A percentile compares a stretch with the other conserved stretches of the same genome.
phyloP scores from a whole-genome alignment of 2,329 filamentous ascomycete species.

The Thielaviopsis ethacetica region DNA sequence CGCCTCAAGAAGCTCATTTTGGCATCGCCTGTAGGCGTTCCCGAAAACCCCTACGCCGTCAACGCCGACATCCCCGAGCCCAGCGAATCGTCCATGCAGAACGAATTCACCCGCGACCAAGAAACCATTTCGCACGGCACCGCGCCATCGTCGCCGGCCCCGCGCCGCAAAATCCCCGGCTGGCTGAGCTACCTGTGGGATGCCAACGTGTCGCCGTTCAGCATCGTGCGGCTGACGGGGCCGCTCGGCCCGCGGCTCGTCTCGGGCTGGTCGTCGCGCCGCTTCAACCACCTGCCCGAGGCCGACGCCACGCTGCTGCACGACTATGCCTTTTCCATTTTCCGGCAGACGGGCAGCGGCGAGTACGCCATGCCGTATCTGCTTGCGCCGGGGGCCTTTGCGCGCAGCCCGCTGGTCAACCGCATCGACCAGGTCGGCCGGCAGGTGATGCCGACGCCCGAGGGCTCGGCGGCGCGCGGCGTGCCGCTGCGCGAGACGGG shows the following conservation, averaged over 20 bases:
- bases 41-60: constrained; percentile 83
- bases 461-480: constrained; percentile 15
- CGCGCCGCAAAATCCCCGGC: constrained; percentile 48
- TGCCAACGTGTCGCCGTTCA: constrained; percentile 90
- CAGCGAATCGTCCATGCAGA: constrained; percentile 51
- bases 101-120: constrained; percentile 68
- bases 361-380: constrained; percentile 90
- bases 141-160: constrained; percentile 19
- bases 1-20: constrained; percentile 91
- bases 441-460: constrained; percentile 31
- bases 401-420: constrained; percentile 71
- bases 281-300: constrained; percentile 74
- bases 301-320: constrained; percentile 74
- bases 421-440: constrained; percentile 75
- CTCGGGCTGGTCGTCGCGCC: constrained; percentile 83
- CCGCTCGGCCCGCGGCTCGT: constrained; percentile 83
- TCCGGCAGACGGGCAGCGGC: constrained; percentile 78
- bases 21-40: constrained; percentile 84
- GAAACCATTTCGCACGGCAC: constrained; percentile 27
- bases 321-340: constrained; percentile 86
- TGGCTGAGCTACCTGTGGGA: constrained; percentile 96
- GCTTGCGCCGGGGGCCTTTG: constrained; percentile 84
- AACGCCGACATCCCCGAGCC: constrained; percentile 67
- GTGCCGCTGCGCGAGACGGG: constrained; percentile 37
- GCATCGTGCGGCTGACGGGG: constrained; percentile 70